A percentile compares a stretch with the other conserved stretches of the same genome.
Evolutionary conservation across 2,329 filamentous ascomycete species (phyloP).

Genomic region (Pestalotiopsis sp.): DNA sequence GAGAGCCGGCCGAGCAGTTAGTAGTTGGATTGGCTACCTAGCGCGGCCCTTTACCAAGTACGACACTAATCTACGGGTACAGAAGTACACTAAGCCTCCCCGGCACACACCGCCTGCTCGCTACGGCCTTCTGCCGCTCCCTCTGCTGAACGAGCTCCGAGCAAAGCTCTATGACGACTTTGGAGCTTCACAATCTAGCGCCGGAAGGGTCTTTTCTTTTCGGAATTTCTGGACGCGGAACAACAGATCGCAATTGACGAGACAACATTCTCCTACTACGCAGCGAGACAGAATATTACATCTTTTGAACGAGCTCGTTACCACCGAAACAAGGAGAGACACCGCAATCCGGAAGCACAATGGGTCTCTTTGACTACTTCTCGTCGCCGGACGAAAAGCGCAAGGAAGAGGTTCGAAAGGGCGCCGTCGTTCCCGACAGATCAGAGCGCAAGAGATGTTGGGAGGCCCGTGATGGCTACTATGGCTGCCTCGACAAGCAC

Average conservation of each 20-base stretch:
- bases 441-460: conserved; percentile 83
- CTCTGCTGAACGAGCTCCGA: background rate
- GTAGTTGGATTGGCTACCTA: background rate
- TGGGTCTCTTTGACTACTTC: conserved; percentile 53
- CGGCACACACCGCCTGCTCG: background rate
- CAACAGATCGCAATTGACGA: too few relatives aligned
- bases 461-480: conserved; percentile 87
- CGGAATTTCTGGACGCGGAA: background rate
- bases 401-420: conserved; percentile 56
- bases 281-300: background rate
- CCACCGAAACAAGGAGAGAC: background rate
- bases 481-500: conserved; percentile 81
- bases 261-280: background rate
- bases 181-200: background rate
- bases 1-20: background rate
- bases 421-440: conserved; percentile 78
- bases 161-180: conserved; percentile 10
- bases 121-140: background rate
- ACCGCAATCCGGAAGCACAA: conserved; percentile 22
- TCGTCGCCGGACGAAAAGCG: conserved; percentile 46
- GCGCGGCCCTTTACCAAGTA: background rate
- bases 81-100: background rate
- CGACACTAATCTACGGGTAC: background rate
- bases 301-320: background rate
- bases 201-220: background rate